Percentiles rank a stretch among this genome's conserved stretches.
Conservation (phyloP, 179 eudicot species). For the Gypsophila paniculata region DNA sequence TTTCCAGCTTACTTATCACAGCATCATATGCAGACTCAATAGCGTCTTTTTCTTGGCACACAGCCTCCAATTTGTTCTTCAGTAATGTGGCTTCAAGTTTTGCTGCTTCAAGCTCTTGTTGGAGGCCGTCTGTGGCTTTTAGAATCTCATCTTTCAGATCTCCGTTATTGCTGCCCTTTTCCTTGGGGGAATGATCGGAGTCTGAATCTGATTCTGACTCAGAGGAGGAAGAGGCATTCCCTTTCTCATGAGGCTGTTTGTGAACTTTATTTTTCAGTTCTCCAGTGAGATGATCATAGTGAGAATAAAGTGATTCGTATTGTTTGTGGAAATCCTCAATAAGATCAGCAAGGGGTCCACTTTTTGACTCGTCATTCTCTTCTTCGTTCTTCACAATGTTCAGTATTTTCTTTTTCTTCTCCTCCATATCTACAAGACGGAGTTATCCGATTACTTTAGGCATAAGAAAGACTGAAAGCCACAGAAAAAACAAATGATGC, state of each 20-base stretch:
- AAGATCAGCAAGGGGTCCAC: conserved; percentile 40
- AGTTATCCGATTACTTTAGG: neutral
- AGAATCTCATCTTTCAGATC: conserved; percentile 32
- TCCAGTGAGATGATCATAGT: conserved; percentile 70
- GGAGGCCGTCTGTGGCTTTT: conserved; percentile 31
- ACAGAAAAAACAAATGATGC: neutral
- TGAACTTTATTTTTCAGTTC: conserved; percentile 55
- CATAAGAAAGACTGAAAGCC: neutral
- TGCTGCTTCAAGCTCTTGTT: conserved; percentile 60
- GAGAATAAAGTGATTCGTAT: conserved; percentile 61
- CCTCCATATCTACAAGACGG: conserved; percentile 58
- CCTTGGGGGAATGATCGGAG: conserved; percentile 48
- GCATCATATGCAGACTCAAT: conserved; percentile 38
- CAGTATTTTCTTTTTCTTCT: conserved; percentile 58
- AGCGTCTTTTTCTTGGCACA: conserved; percentile 48
- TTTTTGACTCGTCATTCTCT: conserved; percentile 40
- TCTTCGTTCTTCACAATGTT: conserved; percentile 39
- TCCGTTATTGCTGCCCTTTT: conserved; percentile 49
- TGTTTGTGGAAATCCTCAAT: conserved; percentile 66
- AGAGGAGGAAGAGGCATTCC: conserved; percentile 37
- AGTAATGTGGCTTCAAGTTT: conserved; percentile 45
- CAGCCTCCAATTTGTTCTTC: conserved; percentile 39
- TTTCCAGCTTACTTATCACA: conserved; percentile 29
- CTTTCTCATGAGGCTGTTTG: conserved; percentile 35
- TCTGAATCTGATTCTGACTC: conserved; percentile 67